Conservation (phyloP, 1,284 basidiomycete genomes). For the Heterobasidion occidentale region DNA sequence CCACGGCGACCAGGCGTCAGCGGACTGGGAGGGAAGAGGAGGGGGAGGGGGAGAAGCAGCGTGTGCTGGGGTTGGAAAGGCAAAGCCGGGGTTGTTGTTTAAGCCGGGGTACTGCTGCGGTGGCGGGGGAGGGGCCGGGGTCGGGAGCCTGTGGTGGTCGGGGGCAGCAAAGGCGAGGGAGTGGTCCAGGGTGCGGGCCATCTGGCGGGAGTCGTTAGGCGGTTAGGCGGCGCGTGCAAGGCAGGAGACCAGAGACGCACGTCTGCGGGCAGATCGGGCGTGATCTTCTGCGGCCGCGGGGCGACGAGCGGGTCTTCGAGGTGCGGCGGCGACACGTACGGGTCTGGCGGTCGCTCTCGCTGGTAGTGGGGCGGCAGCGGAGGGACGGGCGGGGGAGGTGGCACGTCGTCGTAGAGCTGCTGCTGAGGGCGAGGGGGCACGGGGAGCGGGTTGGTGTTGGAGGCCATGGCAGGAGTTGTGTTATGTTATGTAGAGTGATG, state of each 20-base stretch:
- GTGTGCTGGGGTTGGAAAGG: background rate
- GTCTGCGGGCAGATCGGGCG: slow-evolving; percentile 55
- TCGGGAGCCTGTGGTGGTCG: slow-evolving; percentile 7
- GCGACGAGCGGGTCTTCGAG: slow-evolving; percentile 56
- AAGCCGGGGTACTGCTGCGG: slow-evolving; percentile 26
- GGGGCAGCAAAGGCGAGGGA: slow-evolving; percentile 14
- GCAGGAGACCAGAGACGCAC: slow-evolving; percentile 28
- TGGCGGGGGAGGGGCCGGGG: slow-evolving; percentile 40
- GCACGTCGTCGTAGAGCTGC: background rate
- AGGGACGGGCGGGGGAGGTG: slow-evolving; percentile 1
- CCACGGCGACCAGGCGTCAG: background rate
- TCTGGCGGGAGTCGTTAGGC: background rate
- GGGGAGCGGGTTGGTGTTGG: background rate
- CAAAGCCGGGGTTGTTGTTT: slow-evolving; percentile 35
- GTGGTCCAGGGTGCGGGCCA: slow-evolving; percentile 12
- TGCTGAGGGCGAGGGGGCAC: background rate
- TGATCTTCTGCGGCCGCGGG: slow-evolving; percentile 57
- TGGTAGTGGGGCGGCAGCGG: slow-evolving; percentile 1
- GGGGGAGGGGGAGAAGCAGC: background rate
- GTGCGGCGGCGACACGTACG: slow-evolving; percentile 29
- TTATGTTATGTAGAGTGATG: too few relatives aligned
- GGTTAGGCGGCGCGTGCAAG: background rate
- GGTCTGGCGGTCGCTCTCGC: background rate
- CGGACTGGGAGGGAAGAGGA: background rate
- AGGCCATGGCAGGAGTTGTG: too few relatives aligned